phyloP scores from a whole-genome alignment of 2,329 filamentous ascomycete genomes.

The Stachybotrys elegans region DNA sequence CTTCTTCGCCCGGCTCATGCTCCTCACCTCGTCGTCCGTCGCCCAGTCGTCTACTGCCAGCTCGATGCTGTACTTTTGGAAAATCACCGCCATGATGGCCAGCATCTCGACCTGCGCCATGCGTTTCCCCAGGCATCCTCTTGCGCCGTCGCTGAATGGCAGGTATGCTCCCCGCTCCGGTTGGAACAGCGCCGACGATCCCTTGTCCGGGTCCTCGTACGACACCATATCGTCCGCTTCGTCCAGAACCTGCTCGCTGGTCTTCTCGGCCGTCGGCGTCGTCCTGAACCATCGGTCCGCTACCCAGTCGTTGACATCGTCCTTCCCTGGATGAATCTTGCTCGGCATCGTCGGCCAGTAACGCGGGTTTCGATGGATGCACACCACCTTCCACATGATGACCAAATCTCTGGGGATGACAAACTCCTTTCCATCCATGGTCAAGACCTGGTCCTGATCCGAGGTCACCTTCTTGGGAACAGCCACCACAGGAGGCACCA shows the following conservation, averaged over 20 bases:
- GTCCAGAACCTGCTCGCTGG: conserved; percentile 6
- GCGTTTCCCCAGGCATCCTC: conserved; percentile 52
- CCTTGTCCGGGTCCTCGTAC: conserved; percentile 56
- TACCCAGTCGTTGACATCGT: conserved; percentile 63
- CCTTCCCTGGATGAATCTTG: conserved; percentile 31
- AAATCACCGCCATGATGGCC: conserved; percentile 48
- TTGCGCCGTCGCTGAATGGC: conserved; percentile 53
- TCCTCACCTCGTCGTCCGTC: conserved; percentile 46
- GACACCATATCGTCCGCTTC: conserved; percentile 46
- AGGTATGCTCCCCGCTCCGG: conserved; percentile 52
- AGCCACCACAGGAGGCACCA: conserved; percentile 65
- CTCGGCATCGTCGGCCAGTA: conserved; percentile 61
- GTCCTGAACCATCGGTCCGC: conserved; percentile 67
- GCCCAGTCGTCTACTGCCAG: conserved; percentile 60
- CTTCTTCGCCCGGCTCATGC: conserved; percentile 42
- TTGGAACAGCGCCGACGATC: conserved; percentile 55
- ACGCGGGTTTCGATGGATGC: conserved; percentile 62
- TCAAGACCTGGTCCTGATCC: conserved; percentile 49
- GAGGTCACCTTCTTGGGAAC: conserved; percentile 63
- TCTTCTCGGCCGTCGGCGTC: conserved; percentile 17
- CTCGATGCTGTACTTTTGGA: conserved; percentile 61
- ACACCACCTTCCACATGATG: conserved; percentile 52
- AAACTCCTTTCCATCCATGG: conserved; percentile 51
- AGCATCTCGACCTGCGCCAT: conserved; percentile 57
- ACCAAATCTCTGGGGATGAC: conserved; percentile 51